These are phyloP conservation scores for Spirogloea muscicola DNA, from an alignment of 139 green algal genomes.

Conservation along the genomic window DNA sequence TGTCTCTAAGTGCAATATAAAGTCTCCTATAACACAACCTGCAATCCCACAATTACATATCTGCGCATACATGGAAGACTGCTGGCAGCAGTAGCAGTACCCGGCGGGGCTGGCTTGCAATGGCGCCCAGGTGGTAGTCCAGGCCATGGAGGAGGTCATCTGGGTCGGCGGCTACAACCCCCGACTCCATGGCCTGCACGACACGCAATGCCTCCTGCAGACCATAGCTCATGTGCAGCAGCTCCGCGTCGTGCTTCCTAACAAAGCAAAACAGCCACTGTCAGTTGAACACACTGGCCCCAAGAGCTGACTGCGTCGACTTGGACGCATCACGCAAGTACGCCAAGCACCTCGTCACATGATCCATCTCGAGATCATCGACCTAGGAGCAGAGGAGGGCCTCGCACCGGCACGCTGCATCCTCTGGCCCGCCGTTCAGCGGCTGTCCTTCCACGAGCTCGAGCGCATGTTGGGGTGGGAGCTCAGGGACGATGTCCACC, in stretches of 20 bases:
- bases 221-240: slow-evolving; percentile 31
- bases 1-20: no score
- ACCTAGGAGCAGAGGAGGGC: no score
- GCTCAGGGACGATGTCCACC: slow-evolving; percentile 24
- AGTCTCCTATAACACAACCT: no score
- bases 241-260: slow-evolving; percentile 38
- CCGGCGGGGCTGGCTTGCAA: slow-evolving; percentile 1
- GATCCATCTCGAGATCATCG: no score
- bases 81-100: no score
- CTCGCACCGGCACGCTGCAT: background rate
- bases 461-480: slow-evolving; percentile 21
- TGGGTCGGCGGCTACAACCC: background rate
- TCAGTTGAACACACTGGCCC: no score
- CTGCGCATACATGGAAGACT: no score
- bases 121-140: slow-evolving; percentile 13
- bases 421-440: background rate
- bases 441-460: slow-evolving; percentile 18
- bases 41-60: no score
- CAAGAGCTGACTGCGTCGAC: no score
- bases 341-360: no score
- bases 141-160: background rate
- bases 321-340: no score
- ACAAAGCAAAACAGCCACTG: no score
- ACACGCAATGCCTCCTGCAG: background rate
- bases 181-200: slow-evolving; percentile 12